Evolutionary conservation across 2,329 filamentous ascomycete genomes (phyloP).

Genomic region (Neofusicoccum sp.): DNA sequence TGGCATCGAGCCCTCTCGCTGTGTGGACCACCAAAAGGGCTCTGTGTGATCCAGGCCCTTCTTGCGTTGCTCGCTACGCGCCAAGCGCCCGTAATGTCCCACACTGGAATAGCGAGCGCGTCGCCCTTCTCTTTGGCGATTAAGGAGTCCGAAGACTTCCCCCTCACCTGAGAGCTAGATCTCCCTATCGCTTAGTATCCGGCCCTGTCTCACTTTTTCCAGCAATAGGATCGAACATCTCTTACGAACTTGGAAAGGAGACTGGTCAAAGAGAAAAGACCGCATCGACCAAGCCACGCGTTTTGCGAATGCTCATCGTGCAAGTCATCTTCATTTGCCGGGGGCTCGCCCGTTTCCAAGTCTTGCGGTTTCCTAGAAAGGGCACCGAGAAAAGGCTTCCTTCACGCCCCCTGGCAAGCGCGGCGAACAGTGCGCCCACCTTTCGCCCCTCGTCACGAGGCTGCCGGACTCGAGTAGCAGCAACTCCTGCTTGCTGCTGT

Average conservation of each 20-base stretch:
- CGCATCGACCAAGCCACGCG: neutral
- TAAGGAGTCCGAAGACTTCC: neutral
- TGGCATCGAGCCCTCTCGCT: neutral
- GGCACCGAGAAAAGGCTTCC: neutral
- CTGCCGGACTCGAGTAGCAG: neutral
- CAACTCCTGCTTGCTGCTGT: neutral
- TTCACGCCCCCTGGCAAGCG: constrained; percentile 2
- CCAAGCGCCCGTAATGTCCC: neutral
- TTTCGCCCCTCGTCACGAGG: neutral
- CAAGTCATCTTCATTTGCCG: neutral
- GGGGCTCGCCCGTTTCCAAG: neutral
- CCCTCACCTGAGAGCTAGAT: constrained; percentile 5
- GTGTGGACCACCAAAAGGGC: neutral
- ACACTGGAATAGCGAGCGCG: neutral
- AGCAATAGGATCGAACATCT: constrained; percentile 2
- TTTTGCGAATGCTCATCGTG: neutral
- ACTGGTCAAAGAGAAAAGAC: no score
- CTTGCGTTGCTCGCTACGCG: neutral
- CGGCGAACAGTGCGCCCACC: neutral
- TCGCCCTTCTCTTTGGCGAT: neutral
- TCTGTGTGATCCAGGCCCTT: neutral
- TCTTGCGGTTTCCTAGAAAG: neutral
- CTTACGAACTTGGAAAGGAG: neutral
- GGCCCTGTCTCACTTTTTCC: neutral
- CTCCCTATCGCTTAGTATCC: neutral